A percentile compares a stretch with the other conserved stretches of the same genome.
These are phyloP conservation scores for Gossypioides kirkii DNA, from an alignment of 345 rosid species.

Conservation along the genomic window DNA sequence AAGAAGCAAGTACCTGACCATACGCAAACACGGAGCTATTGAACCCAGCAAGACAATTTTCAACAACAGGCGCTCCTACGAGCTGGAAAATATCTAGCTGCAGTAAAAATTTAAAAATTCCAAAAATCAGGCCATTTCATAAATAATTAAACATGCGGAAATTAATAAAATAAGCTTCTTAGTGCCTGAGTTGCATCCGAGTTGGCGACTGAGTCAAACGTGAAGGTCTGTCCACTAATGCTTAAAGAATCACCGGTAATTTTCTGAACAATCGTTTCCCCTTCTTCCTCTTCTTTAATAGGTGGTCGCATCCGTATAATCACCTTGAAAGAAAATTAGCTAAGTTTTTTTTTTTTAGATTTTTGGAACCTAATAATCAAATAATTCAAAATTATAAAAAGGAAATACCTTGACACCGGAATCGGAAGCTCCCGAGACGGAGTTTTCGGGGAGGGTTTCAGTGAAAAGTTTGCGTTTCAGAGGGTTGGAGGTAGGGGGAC, in stretches of 20 bases:
- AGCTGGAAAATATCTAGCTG: constrained; percentile 84
- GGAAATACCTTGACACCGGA: constrained; percentile 62
- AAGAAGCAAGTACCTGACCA: constrained; percentile 65
- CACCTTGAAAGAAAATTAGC: constrained; percentile 38
- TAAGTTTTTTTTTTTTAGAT: neutral
- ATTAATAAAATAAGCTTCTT: neutral
- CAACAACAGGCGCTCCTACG: constrained; percentile 86
- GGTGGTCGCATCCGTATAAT: constrained; percentile 84
- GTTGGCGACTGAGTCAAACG: constrained; percentile 84
- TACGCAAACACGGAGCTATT: constrained; percentile 98
- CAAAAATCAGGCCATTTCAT: neutral
- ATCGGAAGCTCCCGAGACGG: constrained; percentile 36
- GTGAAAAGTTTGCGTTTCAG: constrained; percentile 76
- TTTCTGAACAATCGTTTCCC: constrained; percentile 62
- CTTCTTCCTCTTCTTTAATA: constrained; percentile 66
- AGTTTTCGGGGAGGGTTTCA: constrained; percentile 39
- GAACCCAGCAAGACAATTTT: constrained; percentile 93
- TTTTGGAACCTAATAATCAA: neutral
- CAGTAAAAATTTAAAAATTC: neutral
- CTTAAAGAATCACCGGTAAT: constrained; percentile 52
- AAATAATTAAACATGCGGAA: neutral
- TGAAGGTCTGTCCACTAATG: constrained; percentile 73
- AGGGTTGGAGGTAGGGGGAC: constrained; percentile 87
- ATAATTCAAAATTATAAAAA: neutral
- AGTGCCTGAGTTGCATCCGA: constrained; percentile 64